A percentile compares a stretch with the other conserved stretches of the same genome.
These are phyloP conservation scores for Podaxis mareebaensis DNA, from an alignment of 768 basidiomycete species.

Conservation along the genomic window DNA sequence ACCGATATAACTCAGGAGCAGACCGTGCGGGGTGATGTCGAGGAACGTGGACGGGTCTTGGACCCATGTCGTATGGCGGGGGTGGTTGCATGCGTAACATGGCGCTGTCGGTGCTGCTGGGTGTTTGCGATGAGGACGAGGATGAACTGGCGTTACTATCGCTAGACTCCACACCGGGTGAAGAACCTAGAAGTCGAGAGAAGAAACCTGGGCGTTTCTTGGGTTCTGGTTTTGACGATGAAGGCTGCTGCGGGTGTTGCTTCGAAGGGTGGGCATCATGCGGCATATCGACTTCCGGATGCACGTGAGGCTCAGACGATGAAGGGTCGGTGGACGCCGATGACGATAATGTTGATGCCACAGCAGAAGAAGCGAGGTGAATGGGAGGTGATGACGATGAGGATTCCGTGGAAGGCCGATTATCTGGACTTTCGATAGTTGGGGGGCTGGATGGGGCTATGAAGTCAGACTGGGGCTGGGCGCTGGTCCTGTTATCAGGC, in stretches of 20 bases:
- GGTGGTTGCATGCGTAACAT: slow-evolving; percentile 1
- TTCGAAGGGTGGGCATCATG: slow-evolving; percentile 12
- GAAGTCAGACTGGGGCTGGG: slow-evolving; percentile 31
- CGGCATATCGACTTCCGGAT: slow-evolving; percentile 12
- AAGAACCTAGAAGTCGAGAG: slow-evolving; percentile 13
- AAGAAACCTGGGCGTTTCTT: slow-evolving; percentile 18
- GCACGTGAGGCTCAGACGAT: slow-evolving; percentile 11
- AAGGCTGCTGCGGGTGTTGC: slow-evolving; percentile 3
- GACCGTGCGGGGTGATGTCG: slow-evolving; percentile 1
- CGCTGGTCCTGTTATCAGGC: slow-evolving; percentile 12
- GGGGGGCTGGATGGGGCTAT: slow-evolving; percentile 26
- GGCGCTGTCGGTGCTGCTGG: not conserved
- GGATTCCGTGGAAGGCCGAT: slow-evolving; percentile 13
- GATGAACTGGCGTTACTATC: not conserved
- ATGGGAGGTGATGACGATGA: slow-evolving; percentile 19
- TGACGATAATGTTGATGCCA: not conserved
- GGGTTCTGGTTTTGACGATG: slow-evolving; percentile 16
- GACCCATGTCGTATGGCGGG: not conserved
- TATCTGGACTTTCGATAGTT: slow-evolving; percentile 8
- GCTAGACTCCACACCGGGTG: not conserved
- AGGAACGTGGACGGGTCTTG: not conserved
- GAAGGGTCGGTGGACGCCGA: slow-evolving; percentile 7
- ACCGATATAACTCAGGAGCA: slow-evolving; percentile 11
- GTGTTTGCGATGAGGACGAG: not conserved
- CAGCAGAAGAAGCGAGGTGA: slow-evolving; percentile 16